Percentiles rank a stretch among this genome's conserved stretches.
Evolutionary conservation across 768 basidiomycete species (phyloP).

Genomic region (Kondoa malvinella): DNA sequence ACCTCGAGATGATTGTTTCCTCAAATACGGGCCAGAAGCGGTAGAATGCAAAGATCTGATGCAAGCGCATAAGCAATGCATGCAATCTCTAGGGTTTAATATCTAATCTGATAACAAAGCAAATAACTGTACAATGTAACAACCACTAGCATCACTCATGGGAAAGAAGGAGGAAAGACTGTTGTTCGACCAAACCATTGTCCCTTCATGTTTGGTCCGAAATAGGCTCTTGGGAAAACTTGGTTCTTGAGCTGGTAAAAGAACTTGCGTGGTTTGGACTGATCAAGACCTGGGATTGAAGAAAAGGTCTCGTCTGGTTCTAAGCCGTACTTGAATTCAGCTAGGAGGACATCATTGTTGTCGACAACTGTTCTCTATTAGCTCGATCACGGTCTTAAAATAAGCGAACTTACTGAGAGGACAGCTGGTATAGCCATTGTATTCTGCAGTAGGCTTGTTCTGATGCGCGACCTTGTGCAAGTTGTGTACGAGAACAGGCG

Average conservation of each 20-base stretch:
- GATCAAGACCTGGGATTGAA: constrained; percentile 37
- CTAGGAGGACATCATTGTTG: constrained; percentile 11
- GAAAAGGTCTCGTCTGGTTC: constrained; percentile 75
- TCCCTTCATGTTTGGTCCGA: background rate
- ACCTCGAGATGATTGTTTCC: constrained; percentile 83
- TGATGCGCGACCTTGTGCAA: constrained; percentile 60
- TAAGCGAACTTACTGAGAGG: constrained; percentile 23
- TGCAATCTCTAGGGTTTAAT: constrained; percentile 83
- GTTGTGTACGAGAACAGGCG: constrained; percentile 80
- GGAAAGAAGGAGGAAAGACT: background rate
- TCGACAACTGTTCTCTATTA: constrained; percentile 3
- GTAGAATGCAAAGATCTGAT: constrained; percentile 65
- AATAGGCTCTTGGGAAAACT: constrained; percentile 16
- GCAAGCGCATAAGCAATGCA: constrained; percentile 68
- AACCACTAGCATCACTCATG: background rate
- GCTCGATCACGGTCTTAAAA: background rate
- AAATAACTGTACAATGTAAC: background rate
- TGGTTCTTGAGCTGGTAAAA: constrained; percentile 79
- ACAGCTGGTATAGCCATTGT: constrained; percentile 48
- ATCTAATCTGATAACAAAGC: constrained; percentile 30
- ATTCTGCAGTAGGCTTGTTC: constrained; percentile 48
- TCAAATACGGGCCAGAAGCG: constrained; percentile 37
- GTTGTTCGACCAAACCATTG: background rate
- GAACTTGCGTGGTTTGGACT: constrained; percentile 34
- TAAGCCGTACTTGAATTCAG: constrained; percentile 51